phyloP scores from a whole-genome alignment of 2,329 filamentous ascomycete genomes.

The Colletotrichum graminicola region DNA sequence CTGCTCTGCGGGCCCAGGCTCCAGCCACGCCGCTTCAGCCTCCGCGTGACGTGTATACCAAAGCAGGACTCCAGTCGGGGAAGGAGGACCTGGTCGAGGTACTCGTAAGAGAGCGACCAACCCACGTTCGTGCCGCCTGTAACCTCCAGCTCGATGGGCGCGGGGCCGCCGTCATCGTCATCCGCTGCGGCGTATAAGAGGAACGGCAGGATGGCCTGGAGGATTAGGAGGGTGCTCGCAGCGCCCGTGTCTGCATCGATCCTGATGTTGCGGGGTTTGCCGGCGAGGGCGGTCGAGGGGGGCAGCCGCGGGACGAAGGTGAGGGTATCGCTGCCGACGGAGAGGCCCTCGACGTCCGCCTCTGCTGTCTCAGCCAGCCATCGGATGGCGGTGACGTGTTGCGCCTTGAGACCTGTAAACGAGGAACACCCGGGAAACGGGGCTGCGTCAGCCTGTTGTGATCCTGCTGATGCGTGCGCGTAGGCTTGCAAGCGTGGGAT shows the following conservation, averaged over 20 bases:
- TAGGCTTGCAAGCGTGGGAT: neutral
- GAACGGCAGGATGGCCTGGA: slow-evolving; percentile 72
- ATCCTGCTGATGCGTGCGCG: neutral
- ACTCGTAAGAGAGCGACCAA: slow-evolving; percentile 71
- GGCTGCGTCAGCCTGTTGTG: neutral
- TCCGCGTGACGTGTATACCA: slow-evolving; percentile 59
- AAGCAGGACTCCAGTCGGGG: slow-evolving; percentile 66
- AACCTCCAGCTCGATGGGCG: slow-evolving; percentile 60
- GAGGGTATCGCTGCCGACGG: slow-evolving; percentile 63
- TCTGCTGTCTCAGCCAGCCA: slow-evolving; percentile 65
- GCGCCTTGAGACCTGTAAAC: slow-evolving; percentile 67
- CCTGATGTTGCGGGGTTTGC: slow-evolving; percentile 55
- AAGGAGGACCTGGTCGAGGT: slow-evolving; percentile 71
- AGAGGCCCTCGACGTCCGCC: slow-evolving; percentile 63
- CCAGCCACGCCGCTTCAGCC: slow-evolving; percentile 64
- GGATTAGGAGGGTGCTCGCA: slow-evolving; percentile 68
- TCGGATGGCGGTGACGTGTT: slow-evolving; percentile 69
- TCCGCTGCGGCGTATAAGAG: slow-evolving; percentile 65
- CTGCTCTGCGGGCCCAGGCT: slow-evolving; percentile 55
- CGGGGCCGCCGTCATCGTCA: slow-evolving; percentile 47
- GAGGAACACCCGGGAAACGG: neutral
- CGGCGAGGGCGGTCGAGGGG: slow-evolving; percentile 54
- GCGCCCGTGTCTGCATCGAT: slow-evolving; percentile 64
- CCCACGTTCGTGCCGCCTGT: slow-evolving; percentile 71
- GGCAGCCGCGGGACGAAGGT: slow-evolving; percentile 59